phyloP scores from a whole-genome alignment of 345 rosid species.

The Eutrema heterophyllum region DNA sequence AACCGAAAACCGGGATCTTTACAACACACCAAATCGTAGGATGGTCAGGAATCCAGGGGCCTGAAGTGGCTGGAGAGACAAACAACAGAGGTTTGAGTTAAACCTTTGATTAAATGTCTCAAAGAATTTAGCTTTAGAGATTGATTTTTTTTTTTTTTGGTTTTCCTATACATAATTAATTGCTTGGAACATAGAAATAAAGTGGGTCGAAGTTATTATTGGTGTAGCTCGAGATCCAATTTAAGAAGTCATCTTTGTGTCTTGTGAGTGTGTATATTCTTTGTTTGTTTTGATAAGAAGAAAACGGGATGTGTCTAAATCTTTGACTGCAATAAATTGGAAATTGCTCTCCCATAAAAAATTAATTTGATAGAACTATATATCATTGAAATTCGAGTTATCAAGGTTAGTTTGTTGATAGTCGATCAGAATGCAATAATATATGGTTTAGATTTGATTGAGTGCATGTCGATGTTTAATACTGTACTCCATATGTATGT shows the following conservation, averaged over 20 bases:
- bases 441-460: not conserved
- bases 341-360: not conserved
- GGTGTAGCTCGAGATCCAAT: not conserved
- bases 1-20: not conserved
- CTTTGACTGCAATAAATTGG: no score
- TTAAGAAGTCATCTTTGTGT: not conserved
- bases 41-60: not conserved
- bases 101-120: not conserved
- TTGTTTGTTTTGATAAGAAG: not conserved
- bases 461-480: not conserved
- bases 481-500: no score
- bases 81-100: not conserved
- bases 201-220: not conserved
- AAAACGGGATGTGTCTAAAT: not conserved
- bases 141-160: not conserved
- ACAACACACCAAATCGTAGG: not conserved
- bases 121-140: slow-evolving; percentile 12
- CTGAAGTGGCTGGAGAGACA: slow-evolving; percentile 8
- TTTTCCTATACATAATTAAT: not conserved
- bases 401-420: not conserved
- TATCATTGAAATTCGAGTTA: not conserved
- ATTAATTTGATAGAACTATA: no score
- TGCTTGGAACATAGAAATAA: slow-evolving; percentile 12
- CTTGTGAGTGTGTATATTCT: not conserved
- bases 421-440: not conserved